phyloP scores from a whole-genome alignment of 129 eudicot species.

The Centrapalus pauciflorus region DNA sequence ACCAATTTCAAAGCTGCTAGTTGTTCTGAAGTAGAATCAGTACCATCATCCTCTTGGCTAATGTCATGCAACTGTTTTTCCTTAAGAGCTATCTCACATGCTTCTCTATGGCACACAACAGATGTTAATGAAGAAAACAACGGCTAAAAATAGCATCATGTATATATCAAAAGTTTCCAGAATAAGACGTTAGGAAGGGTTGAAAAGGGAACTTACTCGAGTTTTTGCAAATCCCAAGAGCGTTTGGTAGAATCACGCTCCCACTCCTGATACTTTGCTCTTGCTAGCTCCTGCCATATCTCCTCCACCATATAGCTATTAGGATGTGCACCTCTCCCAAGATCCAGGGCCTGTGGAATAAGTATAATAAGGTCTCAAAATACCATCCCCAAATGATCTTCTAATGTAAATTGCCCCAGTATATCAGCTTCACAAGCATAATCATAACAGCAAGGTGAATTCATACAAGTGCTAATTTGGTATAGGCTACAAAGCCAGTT shows the following conservation, averaged over 20 bases:
- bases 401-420: background rate
- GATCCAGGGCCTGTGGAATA: constrained; percentile 67
- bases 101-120: constrained; percentile 44
- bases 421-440: background rate
- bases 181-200: background rate
- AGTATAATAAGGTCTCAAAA: background rate
- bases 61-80: constrained; percentile 39
- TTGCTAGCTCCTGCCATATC: constrained; percentile 90
- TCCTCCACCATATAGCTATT: constrained; percentile 84
- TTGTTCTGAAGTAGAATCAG: constrained; percentile 33
- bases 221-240: constrained; percentile 53
- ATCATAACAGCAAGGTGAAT: background rate
- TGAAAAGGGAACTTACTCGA: constrained; percentile 39
- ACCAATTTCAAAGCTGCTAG: constrained; percentile 46
- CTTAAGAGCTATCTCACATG: constrained; percentile 65
- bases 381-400: background rate
- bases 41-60: constrained; percentile 42
- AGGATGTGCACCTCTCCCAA: constrained; percentile 83
- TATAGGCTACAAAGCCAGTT: no score
- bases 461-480: background rate
- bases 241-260: constrained; percentile 69
- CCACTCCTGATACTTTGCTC: constrained; percentile 72
- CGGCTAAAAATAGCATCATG: background rate
- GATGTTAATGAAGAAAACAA: background rate
- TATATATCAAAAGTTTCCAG: no score